Evolutionary conservation across 1,139 yeast genomes (phyloP).

Genomic region (Sporopachydermia cereana): DNA sequence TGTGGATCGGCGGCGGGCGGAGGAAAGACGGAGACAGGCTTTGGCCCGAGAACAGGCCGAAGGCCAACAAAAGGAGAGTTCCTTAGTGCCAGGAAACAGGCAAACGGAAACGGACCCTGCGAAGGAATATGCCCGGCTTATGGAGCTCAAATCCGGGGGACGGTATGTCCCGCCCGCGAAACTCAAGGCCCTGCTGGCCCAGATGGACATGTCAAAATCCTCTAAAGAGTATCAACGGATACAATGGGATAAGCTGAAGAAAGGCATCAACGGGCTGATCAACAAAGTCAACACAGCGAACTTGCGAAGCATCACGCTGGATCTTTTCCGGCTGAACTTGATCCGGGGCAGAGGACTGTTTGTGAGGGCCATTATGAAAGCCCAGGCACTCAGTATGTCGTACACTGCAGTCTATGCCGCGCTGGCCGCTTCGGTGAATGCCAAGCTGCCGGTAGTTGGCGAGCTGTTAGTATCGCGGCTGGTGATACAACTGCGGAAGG

Average conservation of each 20-base stretch:
- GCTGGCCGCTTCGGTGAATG: conserved; percentile 47
- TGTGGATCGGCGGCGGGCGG: conserved; percentile 18
- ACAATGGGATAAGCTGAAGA: conserved; percentile 44
- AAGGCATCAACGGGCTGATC: conserved; percentile 36
- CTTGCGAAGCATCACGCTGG: conserved; percentile 35
- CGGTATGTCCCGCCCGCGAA: conserved; percentile 42
- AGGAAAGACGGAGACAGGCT: conserved; percentile 20
- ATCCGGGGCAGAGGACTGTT: conserved; percentile 50
- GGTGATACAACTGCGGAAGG: conserved; percentile 46
- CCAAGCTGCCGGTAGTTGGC: conserved; percentile 63
- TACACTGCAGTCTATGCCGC: conserved; percentile 46
- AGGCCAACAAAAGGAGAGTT: conserved; percentile 9
- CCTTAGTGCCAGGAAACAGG: conserved; percentile 7
- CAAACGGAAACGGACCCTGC: conserved; percentile 18
- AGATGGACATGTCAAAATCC: conserved; percentile 20
- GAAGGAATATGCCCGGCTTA: conserved; percentile 27
- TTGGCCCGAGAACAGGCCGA: conserved; percentile 13
- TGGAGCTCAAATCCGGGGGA: conserved; percentile 33
- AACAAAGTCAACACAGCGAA: conserved; percentile 36
- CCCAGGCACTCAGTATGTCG: conserved; percentile 32
- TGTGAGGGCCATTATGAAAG: conserved; percentile 43
- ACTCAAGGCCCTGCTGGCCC: conserved; percentile 32
- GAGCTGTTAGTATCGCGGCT: conserved; percentile 42
- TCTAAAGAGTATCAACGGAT: conserved; percentile 35
- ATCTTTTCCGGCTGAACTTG: conserved; percentile 43